Percentiles rank a stretch among this genome's conserved stretches.
phyloP scores from a whole-genome alignment of 2,329 filamentous ascomycete genomes.

The Colletotrichum orchidophilum region DNA sequence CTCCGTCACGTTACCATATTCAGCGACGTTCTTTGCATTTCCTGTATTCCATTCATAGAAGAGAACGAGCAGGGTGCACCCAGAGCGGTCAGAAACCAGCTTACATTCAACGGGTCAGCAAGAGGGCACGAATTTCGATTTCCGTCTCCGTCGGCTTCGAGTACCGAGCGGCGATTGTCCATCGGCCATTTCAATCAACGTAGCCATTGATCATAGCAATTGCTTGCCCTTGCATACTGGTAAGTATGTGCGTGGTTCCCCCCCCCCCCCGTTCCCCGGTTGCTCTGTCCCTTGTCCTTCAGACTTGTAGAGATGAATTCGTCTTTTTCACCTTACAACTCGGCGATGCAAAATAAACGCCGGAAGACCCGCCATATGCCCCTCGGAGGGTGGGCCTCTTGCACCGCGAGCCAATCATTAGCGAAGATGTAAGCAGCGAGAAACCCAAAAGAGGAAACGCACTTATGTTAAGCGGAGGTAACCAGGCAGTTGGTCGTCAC shows the following conservation, averaged over 20 bases:
- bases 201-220: background rate
- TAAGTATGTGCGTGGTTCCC: background rate
- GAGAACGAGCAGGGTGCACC: background rate
- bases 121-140: background rate
- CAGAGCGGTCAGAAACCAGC: background rate
- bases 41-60: too few relatives aligned
- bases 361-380: conserved; percentile 3
- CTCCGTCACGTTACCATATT: background rate
- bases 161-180: conserved; percentile 9
- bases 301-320: background rate
- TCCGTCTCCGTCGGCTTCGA: background rate
- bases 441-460: conserved; percentile 2
- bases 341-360: background rate
- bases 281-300: background rate
- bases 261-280: background rate
- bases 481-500: background rate
- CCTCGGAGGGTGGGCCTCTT: background rate
- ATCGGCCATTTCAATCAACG: background rate
- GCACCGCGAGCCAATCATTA: background rate
- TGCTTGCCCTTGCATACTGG: too few relatives aligned
- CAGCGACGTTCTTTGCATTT: background rate
- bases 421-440: background rate
- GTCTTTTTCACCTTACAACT: background rate
- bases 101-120: background rate
- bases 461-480: background rate